phyloP scores from a whole-genome alignment of 2,329 filamentous ascomycete species.

The Piedraia hortae region DNA sequence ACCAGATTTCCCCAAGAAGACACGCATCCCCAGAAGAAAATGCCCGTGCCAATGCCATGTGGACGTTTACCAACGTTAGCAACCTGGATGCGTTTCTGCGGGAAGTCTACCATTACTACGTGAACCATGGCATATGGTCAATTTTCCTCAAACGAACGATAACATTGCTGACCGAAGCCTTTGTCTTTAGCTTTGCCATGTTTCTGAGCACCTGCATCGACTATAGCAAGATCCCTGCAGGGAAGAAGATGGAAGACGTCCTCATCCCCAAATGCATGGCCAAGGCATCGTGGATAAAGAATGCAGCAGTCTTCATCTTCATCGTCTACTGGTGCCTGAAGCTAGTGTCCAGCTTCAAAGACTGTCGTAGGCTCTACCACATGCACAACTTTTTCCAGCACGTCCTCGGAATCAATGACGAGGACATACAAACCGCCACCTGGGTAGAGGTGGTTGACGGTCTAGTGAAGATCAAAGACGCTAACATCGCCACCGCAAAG shows the following conservation, averaged over 20 bases:
- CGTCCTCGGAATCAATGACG: slow-evolving; percentile 54
- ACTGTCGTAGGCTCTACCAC: slow-evolving; percentile 42
- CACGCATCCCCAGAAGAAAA: slow-evolving; percentile 1
- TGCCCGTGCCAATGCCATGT: slow-evolving; percentile 46
- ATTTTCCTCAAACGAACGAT: slow-evolving; percentile 47
- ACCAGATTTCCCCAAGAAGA: slow-evolving; percentile 6
- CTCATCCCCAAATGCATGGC: slow-evolving; percentile 46
- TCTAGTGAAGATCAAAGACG: slow-evolving; percentile 57
- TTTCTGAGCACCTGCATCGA: slow-evolving; percentile 70
- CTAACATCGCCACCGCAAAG: slow-evolving; percentile 59
- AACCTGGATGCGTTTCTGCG: slow-evolving; percentile 71
- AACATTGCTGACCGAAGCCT: slow-evolving; percentile 54
- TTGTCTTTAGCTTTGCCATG: slow-evolving; percentile 56
- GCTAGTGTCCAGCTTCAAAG: slow-evolving; percentile 42
- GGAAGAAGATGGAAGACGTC: slow-evolving; percentile 32
- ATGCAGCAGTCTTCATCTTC: slow-evolving; percentile 56
- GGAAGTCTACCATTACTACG: slow-evolving; percentile 66
- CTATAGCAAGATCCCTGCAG: slow-evolving; percentile 41
- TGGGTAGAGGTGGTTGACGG: slow-evolving; percentile 79
- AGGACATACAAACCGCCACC: slow-evolving; percentile 79
- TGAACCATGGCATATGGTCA: slow-evolving; percentile 59
- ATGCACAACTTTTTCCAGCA: slow-evolving; percentile 70
- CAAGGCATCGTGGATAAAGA: slow-evolving; percentile 49
- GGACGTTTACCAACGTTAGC: slow-evolving; percentile 75
- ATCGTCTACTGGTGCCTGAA: slow-evolving; percentile 68